phyloP scores from a whole-genome alignment of 768 basidiomycete genomes.

The Cyclocybe cylindracea region DNA sequence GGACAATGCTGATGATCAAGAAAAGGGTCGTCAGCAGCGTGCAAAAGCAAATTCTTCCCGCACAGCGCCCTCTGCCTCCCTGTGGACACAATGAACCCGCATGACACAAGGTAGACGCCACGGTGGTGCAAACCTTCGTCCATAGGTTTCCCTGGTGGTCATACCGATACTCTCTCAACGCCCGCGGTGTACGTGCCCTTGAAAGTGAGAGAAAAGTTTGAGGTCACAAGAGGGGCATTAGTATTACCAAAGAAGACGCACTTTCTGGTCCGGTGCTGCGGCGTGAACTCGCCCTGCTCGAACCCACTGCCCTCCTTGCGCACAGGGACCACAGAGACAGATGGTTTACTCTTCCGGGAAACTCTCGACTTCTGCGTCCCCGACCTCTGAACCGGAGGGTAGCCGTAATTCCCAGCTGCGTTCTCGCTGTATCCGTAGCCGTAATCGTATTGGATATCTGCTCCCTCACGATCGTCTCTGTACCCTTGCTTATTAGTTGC shows the following conservation, averaged over 20 bases:
- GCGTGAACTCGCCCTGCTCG: slow-evolving; percentile 44
- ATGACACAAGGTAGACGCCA: not conserved
- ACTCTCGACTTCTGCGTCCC: slow-evolving; percentile 17
- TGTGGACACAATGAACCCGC: slow-evolving; percentile 20
- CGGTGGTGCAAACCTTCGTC: slow-evolving; percentile 50
- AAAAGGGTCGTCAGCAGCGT: slow-evolving; percentile 67
- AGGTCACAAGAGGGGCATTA: not conserved
- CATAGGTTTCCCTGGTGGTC: slow-evolving; percentile 66
- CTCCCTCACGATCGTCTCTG: slow-evolving; percentile 35
- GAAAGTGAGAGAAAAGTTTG: not conserved
- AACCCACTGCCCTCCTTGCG: slow-evolving; percentile 37
- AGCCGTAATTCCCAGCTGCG: slow-evolving; percentile 18
- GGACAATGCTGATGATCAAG: slow-evolving; percentile 62
- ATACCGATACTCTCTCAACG: slow-evolving; percentile 52
- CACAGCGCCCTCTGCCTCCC: slow-evolving; percentile 62
- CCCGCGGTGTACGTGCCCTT: slow-evolving; percentile 35
- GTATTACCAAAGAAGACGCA: slow-evolving; percentile 6
- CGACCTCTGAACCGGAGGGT: slow-evolving; percentile 24
- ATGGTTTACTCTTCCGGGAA: slow-evolving; percentile 14
- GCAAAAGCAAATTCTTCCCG: slow-evolving; percentile 77
- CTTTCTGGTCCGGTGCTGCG: slow-evolving; percentile 27
- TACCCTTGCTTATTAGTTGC: slow-evolving; percentile 25
- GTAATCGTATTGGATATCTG: slow-evolving; percentile 12
- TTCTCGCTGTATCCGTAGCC: slow-evolving; percentile 15
- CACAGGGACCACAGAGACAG: slow-evolving; percentile 16